Evolutionary conservation across 2,329 filamentous ascomycete genomes (phyloP), one percentile per base, ranked within the genome.

Genomic region (Dactylellina parvicollis): DNA sequence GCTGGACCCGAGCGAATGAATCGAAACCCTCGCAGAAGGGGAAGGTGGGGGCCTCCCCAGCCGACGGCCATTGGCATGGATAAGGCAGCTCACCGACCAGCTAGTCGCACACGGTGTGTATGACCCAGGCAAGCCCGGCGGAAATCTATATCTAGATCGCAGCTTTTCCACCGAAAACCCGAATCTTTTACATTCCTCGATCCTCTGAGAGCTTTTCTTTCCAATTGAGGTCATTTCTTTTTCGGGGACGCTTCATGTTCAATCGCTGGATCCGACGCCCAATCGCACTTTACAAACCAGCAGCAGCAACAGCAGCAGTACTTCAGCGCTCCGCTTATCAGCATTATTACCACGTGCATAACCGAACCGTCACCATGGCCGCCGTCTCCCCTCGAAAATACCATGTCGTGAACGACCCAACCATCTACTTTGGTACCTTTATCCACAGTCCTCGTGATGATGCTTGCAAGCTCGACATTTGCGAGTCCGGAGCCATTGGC

Each of bases 361-460:
- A 52, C 2, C 24, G 64, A 49, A 47, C 46, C 14, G n/a, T 57
- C 57, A 65, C 52, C 16, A 65, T 60, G 67, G 44, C 52, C 8
- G 7, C 52, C n/a, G n/a, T n/a, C 24, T 28, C 52, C 24, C 30
- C 9, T 20, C 59, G 67, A 34, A 72, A 72, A 60, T 65, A 72
- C 56, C 28, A 60, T 50, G 49, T 64, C 28, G 74, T 72, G 30
- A 61, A 57, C 22, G 34, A 52, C 14, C 69, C 46, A 28, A 75
- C 73, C 9, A 52, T 90, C 47, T 90, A 87, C 77, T 75, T 84
- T 18, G 89, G 89, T 10, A 84, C 86, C 0, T 90, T 90, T 77
- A 84, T 89, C 10, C 86, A 90, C 78, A 86, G 79, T 78, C 82
- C 79, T 22, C 59, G 67, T n/a, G 77, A 83, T 79, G 20, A 80